Evolutionary conservation across 768 basidiomycete species (phyloP).

Genomic region (Dioszegia crocea): DNA sequence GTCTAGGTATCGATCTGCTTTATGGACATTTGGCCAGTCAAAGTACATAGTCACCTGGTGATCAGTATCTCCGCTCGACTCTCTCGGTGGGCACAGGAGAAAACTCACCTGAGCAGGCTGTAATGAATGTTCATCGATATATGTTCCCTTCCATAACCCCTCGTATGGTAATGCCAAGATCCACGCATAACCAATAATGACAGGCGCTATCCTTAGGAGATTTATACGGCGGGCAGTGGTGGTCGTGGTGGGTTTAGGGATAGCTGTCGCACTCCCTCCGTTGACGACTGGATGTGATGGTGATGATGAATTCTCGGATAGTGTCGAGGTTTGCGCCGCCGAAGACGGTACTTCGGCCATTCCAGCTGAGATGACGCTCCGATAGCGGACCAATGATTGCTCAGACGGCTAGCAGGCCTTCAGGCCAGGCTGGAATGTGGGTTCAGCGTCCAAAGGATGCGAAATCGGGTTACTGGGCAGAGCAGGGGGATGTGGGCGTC

Average conservation of each 20-base stretch:
- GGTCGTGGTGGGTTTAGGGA: not conserved
- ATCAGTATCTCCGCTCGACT: not conserved
- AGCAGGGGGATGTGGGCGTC: too few species aligned
- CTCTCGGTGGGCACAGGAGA: not conserved
- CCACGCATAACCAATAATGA: conserved; percentile 56
- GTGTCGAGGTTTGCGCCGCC: too few species aligned
- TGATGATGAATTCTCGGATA: too few species aligned
- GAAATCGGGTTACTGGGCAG: too few species aligned
- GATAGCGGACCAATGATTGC: too few species aligned
- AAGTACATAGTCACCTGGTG: conserved; percentile 81
- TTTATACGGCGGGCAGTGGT: not conserved
- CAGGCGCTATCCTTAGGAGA: not conserved
- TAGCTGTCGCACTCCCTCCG: not conserved
- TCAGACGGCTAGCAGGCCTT: too few species aligned
- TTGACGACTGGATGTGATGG: too few species aligned
- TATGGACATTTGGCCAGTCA: conserved; percentile 84
- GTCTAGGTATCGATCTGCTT: conserved; percentile 74
- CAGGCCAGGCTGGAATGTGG: too few species aligned
- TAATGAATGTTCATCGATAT: conserved; percentile 93
- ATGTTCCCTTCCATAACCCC: conserved; percentile 63
- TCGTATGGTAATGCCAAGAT: conserved; percentile 69
- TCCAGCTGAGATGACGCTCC: too few species aligned
- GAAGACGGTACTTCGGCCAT: too few species aligned
- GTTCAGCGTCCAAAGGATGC: too few species aligned
- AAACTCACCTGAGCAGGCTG: conserved; percentile 76